Base-by-base conservation (phyloP, 495 filamentous ascomycete species). In the Lasiosphaeriaceae sp. region DNA sequence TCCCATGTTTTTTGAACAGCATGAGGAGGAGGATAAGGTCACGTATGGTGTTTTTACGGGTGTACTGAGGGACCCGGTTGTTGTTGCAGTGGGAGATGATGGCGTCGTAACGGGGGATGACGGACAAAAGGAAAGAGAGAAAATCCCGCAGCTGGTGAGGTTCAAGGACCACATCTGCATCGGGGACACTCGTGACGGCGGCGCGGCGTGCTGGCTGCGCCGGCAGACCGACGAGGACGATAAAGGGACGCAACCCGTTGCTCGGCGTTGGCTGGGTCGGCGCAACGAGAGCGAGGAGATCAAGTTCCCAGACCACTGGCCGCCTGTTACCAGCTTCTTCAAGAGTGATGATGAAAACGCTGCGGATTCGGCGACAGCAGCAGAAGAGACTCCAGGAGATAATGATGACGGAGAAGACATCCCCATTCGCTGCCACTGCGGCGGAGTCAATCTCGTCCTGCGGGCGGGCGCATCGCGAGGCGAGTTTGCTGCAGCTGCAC, bases 381-480 rank as follows among this genome's bases (percentile, higher is more conserved):
- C n/a, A n/a, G n/a, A n/a, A n/a, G n/a, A n/a, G n/a, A n/a, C n/a
- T n/a, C n/a, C n/a, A n/a, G n/a, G n/a, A n/a, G n/a, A n/a, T n/a
- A n/a, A n/a, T n/a, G n/a, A n/a, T n/a, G n/a, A n/a, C n/a, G n/a
- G n/a, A n/a, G n/a, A n/a, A n/a, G 55, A 54, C 6, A 11, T 53
- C 66, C 69, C n/a, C 53, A 68, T 68, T 2, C 52, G 61, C 31
- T 85, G 82, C 52, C 73, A 78, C 39, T 84, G 81, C 59, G 68
- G 74, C 2, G 82, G 80, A 8, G 72, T 84, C 9, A 61, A 69
- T 21, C 58, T 76, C 1, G 67, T 74, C 22, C 45, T 74, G 5
- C 58, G 47, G 14, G 57, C 37, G 2, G 59, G 52, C 9, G 61
- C 19, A 31, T 24, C 37, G 22, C 24, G 23, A 19, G 11, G 20